A percentile compares a stretch with the other conserved stretches of the same genome.
These are phyloP conservation scores for Cruciata laevipes DNA, from an alignment of 257 asterid genomes.

Conservation along the genomic window DNA sequence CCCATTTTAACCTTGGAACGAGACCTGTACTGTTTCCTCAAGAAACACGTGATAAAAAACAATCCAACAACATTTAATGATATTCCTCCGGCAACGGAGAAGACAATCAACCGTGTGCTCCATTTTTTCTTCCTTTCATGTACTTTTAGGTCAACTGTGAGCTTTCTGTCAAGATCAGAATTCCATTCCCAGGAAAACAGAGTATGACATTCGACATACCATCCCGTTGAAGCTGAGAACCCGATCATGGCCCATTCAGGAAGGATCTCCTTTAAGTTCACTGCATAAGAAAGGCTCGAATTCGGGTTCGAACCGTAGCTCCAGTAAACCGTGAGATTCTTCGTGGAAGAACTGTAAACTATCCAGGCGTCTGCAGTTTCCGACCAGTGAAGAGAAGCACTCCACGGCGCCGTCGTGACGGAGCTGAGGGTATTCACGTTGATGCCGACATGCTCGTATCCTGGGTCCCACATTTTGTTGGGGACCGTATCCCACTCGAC, in stretches of 20 bases:
- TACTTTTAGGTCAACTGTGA: neutral
- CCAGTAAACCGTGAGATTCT: conserved; percentile 29
- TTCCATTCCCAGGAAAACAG: conserved; percentile 29
- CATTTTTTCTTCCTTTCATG: neutral
- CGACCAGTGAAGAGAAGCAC: conserved; percentile 22
- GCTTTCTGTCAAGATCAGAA: conserved; percentile 18
- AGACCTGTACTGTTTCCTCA: conserved; percentile 10
- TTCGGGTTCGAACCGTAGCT: conserved; percentile 17
- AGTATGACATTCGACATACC: conserved; percentile 5
- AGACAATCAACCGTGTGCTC: conserved; percentile 11
- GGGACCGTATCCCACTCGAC: conserved; percentile 29
- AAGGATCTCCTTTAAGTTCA: conserved; percentile 24
- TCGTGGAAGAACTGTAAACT: conserved; percentile 20
- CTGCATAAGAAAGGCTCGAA: conserved; percentile 20
- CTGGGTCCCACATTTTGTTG: conserved; percentile 32
- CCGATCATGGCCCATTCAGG: conserved; percentile 27
- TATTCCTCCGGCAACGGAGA: conserved; percentile 11
- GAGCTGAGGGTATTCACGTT: conserved; percentile 28
- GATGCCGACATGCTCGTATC: conserved; percentile 30
- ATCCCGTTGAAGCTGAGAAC: conserved; percentile 35
- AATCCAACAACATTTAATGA: conserved; percentile 12
- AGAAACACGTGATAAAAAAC: neutral
- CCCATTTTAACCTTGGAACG: conserved; percentile 7
- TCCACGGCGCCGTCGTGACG: conserved; percentile 18
- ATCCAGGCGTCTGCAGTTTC: conserved; percentile 24